A percentile compares a stretch with the other conserved stretches of the same genome.
Conservation (phyloP, 495 filamentous ascomycete species). For the Aspergillus incahuasiensis region DNA sequence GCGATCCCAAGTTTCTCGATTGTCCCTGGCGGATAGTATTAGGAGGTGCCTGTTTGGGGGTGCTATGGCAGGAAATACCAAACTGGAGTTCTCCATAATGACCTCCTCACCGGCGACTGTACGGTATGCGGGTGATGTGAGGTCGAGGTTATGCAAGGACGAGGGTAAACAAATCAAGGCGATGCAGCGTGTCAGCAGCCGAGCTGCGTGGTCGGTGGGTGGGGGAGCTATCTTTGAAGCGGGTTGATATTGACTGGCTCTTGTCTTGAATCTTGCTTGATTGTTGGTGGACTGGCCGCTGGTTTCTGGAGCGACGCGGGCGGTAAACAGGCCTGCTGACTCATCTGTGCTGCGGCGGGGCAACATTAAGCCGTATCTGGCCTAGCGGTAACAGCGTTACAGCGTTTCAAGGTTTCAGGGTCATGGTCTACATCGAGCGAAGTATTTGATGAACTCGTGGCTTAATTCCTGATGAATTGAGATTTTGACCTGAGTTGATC, state of each 20-base stretch:
- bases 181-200: conserved; percentile 12
- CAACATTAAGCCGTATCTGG: conserved; percentile 10
- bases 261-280: conserved; percentile 1
- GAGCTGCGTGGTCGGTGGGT: conserved; percentile 6
- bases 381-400: conserved; percentile 16
- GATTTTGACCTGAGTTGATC: neutral
- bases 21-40: conserved; percentile 20
- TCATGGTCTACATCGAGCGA: neutral
- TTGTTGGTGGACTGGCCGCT: neutral
- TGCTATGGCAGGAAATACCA: conserved; percentile 22
- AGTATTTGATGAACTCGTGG: neutral
- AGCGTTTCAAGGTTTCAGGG: neutral
- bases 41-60: neutral
- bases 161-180: conserved; percentile 1
- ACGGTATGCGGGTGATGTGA: conserved; percentile 1
- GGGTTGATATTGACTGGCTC: neutral
- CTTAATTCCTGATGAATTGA: neutral
- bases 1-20: conserved; percentile 30
- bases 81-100: conserved; percentile 37
- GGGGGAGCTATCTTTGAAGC: neutral
- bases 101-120: neutral
- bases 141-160: conserved; percentile 4
- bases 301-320: conserved; percentile 39
- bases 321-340: conserved; percentile 42
- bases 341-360: conserved; percentile 12